Evolutionary conservation across 1,284 basidiomycete genomes (phyloP), one percentile per base, ranked within the genome.

Genomic region (Laetiporus sulphureus): DNA sequence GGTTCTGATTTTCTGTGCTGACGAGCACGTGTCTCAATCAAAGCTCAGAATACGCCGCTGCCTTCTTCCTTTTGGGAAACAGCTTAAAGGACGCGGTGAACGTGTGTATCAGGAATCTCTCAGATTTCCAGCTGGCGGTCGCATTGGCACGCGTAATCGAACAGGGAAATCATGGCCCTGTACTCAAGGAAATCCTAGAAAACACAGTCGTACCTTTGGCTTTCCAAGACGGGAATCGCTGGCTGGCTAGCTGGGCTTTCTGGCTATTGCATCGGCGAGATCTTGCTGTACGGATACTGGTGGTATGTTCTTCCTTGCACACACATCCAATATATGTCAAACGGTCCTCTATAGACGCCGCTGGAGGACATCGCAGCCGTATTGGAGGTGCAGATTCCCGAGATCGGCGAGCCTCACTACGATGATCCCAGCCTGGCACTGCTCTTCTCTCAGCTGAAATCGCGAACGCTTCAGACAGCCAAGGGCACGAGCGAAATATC

Each of bases 221-320:
- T 0, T 90, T 97, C 58, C 70, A 72, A 40, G 75, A 83, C 15
- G 93, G 92, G 0, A 92, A 97, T 61, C 75, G 95, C 25, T 98
- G 90, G 86, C 68, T 98, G n/a, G 89, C 80, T n/a, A 91, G 85
- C 47, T 99, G 94, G 95, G 90, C 89, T 3, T 93, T 97, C 61
- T 96, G 93, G 91, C 69, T 91, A 48, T 68, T 98, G 21, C 80
- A 83, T 49, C 72, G 90, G 24, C 73, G 88, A 36, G 93, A 97
- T 62, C 60, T 96, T 11, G 83, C 92, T 2, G 88, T 96, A 15
- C 76, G 85, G 34, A 81, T 91, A 35, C 70, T 95, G 15, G 64
- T 94, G 49, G 90, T 91, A 38, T 42, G 16, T 31, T 47, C 5
- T 8, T 13, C 22, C 29, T 23, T 25, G 35, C 31, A 13, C 19